These are phyloP conservation scores for Ascochyta lentis DNA, from an alignment of 2,329 filamentous ascomycete species.

Conservation along the genomic window DNA sequence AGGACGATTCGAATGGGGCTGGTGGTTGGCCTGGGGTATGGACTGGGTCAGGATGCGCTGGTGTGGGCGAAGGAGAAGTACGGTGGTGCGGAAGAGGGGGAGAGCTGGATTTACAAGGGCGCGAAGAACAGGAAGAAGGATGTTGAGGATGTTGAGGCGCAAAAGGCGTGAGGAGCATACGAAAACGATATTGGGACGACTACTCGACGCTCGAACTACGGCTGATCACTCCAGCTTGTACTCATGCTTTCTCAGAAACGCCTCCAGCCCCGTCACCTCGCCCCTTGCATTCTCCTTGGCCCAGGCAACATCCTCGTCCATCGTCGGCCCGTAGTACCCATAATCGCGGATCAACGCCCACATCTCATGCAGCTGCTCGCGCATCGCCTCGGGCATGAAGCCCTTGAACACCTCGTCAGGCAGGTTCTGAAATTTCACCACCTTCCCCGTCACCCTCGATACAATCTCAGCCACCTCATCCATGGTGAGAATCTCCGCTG, in stretches of 20 bases:
- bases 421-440: slow-evolving; percentile 32
- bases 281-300: slow-evolving; percentile 32
- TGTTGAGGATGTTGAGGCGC: not conserved
- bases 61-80: slow-evolving; percentile 62
- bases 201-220: not conserved
- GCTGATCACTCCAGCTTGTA: slow-evolving; percentile 29
- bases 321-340: slow-evolving; percentile 38
- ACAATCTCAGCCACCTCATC: slow-evolving; percentile 52
- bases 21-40: slow-evolving; percentile 79
- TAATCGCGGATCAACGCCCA: slow-evolving; percentile 32
- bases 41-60: slow-evolving; percentile 78
- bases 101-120: slow-evolving; percentile 53
- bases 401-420: slow-evolving; percentile 37
- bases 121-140: slow-evolving; percentile 40
- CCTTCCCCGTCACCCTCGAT: slow-evolving; percentile 51
- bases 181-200: too few relatives aligned
- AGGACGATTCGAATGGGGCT: slow-evolving; percentile 80
- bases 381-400: slow-evolving; percentile 26
- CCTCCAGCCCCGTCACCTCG: slow-evolving; percentile 35
- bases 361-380: slow-evolving; percentile 38
- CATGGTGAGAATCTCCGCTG: slow-evolving; percentile 50
- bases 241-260: slow-evolving; percentile 31
- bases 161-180: not conserved
- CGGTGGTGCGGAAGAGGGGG: slow-evolving; percentile 24
- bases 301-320: slow-evolving; percentile 36